Evolutionary conservation across 306 rosid species (phyloP).

Genomic region (Corylus americana): DNA sequence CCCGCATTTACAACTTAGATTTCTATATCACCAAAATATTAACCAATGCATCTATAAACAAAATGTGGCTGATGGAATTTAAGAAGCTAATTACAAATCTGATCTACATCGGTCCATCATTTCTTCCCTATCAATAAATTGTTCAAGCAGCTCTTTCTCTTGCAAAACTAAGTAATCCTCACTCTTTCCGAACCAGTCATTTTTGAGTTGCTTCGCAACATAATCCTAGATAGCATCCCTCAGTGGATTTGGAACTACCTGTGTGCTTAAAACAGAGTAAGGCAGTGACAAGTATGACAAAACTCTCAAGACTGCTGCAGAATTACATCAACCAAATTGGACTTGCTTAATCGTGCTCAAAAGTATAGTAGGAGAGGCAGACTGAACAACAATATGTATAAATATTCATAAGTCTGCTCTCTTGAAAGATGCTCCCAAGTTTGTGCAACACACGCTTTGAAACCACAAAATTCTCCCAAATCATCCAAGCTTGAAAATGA

Average conservation of each 20-base stretch:
- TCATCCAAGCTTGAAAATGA: not conserved
- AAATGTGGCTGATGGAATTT: not conserved
- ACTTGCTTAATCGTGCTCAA: conserved; percentile 14
- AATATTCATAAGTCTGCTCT: not conserved
- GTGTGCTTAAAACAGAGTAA: conserved; percentile 56
- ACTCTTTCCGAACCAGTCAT: conserved; percentile 64
- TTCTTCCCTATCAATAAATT: conserved; percentile 84
- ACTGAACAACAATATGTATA: not conserved
- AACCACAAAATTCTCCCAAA: not conserved
- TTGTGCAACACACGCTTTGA: not conserved
- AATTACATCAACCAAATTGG: conserved; percentile 27
- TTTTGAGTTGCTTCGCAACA: conserved; percentile 47
- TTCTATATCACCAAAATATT: no score
- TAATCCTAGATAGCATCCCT: conserved; percentile 65
- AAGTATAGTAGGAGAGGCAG: not conserved
- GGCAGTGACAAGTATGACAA: conserved; percentile 71
- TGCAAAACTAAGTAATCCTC: conserved; percentile 60
- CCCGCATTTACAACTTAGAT: no score
- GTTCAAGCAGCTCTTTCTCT: conserved; percentile 71
- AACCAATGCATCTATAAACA: no score
- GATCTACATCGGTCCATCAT: conserved; percentile 30
- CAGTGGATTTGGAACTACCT: conserved; percentile 64
- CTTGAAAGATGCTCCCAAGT: not conserved
- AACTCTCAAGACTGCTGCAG: conserved; percentile 76
- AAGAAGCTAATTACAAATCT: conserved; percentile 24